phyloP scores from a whole-genome alignment of 192 early-diverging fungal genomes.

The Phlyctochytrium planicorne region DNA sequence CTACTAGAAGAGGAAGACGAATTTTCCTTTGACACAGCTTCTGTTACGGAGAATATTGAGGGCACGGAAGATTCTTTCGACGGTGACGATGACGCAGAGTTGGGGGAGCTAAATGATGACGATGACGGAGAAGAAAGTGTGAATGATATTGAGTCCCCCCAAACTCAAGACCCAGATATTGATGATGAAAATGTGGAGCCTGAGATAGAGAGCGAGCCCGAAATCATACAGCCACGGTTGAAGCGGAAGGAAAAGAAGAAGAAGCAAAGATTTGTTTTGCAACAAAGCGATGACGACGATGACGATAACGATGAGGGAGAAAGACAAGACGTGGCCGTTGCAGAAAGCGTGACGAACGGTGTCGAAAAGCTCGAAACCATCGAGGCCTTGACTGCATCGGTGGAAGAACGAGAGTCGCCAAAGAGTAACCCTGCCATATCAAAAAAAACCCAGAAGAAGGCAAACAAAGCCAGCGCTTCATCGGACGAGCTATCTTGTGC shows the following conservation, averaged over 20 bases:
- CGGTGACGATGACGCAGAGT: background rate
- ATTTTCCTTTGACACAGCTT: too few species aligned
- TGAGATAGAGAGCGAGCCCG: background rate
- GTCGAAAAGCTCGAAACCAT: background rate
- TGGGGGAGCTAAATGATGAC: background rate
- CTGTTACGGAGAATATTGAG: too few species aligned
- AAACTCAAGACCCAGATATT: too few species aligned
- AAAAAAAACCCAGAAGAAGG: conserved; percentile 19
- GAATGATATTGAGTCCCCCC: too few species aligned
- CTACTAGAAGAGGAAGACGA: conserved; percentile 51
- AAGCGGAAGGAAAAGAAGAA: background rate
- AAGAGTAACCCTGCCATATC: conserved; percentile 28
- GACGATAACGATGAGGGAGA: conserved; percentile 14
- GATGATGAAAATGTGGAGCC: conserved; percentile 20
- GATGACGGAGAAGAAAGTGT: conserved; percentile 14
- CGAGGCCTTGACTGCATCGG: background rate
- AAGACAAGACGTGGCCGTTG: background rate
- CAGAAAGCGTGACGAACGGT: background rate
- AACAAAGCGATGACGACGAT: background rate
- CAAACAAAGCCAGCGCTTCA: conserved; percentile 17
- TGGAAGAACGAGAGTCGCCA: too few species aligned
- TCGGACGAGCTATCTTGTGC: conserved; percentile 62
- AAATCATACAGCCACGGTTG: background rate
- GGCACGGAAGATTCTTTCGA: background rate
- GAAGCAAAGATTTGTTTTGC: too few species aligned